Evolutionary conservation across 2,329 filamentous ascomycete genomes (phyloP).

Genomic region (Lecanicillium sp.): DNA sequence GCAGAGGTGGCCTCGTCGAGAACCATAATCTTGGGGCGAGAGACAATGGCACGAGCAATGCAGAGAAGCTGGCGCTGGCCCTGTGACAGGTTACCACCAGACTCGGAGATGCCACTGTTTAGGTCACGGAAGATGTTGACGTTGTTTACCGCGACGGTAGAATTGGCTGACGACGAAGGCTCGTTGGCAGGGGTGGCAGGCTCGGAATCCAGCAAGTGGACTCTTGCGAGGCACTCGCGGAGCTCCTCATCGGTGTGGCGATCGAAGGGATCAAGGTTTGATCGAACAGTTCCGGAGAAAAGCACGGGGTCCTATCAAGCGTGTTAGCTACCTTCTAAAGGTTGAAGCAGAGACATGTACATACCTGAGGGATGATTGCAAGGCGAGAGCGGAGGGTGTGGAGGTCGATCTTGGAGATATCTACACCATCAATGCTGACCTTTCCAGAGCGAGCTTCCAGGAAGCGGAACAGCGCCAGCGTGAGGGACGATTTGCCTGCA

Average conservation of each 20-base stretch:
- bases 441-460: constrained; percentile 59
- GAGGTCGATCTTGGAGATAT: constrained; percentile 65
- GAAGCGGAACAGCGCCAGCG: constrained; percentile 71
- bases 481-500: constrained; percentile 70
- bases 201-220: constrained; percentile 52
- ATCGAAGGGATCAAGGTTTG: constrained; percentile 71
- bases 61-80: constrained; percentile 71
- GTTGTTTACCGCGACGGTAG: constrained; percentile 37
- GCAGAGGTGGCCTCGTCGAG: constrained; percentile 74
- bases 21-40: constrained; percentile 68
- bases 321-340: constrained; percentile 26
- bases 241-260: constrained; percentile 62
- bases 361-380: constrained; percentile 63
- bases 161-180: constrained; percentile 26
- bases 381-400: constrained; percentile 64
- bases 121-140: constrained; percentile 59
- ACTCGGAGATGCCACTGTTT: constrained; percentile 57
- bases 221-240: constrained; percentile 59
- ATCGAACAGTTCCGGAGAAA: constrained; percentile 70
- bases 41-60: constrained; percentile 64
- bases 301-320: constrained; percentile 57
- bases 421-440: constrained; percentile 64
- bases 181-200: constrained; percentile 30
- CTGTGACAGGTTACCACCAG: constrained; percentile 67
- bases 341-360: too few species aligned